phyloP scores from a whole-genome alignment of 2,329 filamentous ascomycete genomes.

The Calonectria montana region DNA sequence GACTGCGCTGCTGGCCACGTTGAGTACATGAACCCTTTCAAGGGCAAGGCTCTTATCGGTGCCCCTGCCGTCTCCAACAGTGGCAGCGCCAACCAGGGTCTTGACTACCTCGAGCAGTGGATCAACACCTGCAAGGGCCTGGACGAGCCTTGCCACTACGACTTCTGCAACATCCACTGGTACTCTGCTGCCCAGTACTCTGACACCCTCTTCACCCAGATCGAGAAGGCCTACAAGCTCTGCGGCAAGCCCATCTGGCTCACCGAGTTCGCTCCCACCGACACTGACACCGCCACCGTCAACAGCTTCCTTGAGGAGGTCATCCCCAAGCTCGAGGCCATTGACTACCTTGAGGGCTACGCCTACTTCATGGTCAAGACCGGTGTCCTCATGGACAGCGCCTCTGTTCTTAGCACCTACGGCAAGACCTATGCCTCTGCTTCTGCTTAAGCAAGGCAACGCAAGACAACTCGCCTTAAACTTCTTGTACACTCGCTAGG shows the following conservation, averaged over 20 bases:
- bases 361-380: constrained; percentile 66
- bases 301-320: constrained; percentile 62
- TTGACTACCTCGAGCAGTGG: constrained; percentile 67
- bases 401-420: constrained; percentile 54
- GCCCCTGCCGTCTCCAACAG: constrained; percentile 74
- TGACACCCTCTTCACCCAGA: constrained; percentile 65
- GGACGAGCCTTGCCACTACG: constrained; percentile 59
- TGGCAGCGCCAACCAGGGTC: constrained; percentile 59
- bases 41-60: constrained; percentile 64
- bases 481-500: constrained; percentile 54
- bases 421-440: constrained; percentile 63
- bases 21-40: constrained; percentile 66
- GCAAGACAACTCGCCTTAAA: constrained; percentile 35
- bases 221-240: constrained; percentile 57
- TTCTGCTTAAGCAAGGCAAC: constrained; percentile 22
- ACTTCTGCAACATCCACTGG: constrained; percentile 74
- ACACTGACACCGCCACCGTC: constrained; percentile 53
- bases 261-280: constrained; percentile 71
- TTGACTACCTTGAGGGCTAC: constrained; percentile 65
- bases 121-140: constrained; percentile 60
- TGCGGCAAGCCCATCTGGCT: constrained; percentile 68
- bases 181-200: constrained; percentile 63
- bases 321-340: constrained; percentile 60
- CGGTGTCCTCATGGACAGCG: constrained; percentile 55
- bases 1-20: constrained; percentile 65